A percentile compares a stretch with the other conserved stretches of the same genome.
These are phyloP conservation scores for Nicotiana otophora DNA, from an alignment of 257 asterid species.

Conservation along the genomic window DNA sequence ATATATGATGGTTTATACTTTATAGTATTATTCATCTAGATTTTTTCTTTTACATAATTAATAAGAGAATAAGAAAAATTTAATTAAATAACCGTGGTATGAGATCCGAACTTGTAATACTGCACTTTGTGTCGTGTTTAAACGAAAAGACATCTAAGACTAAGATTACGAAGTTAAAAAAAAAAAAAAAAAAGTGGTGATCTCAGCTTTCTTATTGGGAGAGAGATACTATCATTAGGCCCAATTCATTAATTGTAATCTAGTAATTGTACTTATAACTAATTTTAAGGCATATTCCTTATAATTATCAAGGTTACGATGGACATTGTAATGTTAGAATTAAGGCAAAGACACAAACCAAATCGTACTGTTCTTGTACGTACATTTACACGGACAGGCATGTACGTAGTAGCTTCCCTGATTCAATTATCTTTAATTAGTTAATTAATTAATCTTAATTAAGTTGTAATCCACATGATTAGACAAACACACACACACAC, in stretches of 20 bases:
- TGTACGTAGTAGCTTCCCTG: neutral
- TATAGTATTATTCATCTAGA: neutral
- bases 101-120: neutral
- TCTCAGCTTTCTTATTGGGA: too few species aligned
- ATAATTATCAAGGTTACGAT: neutral
- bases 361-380: neutral
- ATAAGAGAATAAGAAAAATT: neutral
- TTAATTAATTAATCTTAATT: neutral
- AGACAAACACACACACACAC: neutral
- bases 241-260: too few species aligned
- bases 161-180: too few species aligned
- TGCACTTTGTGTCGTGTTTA: neutral
- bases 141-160: too few species aligned
- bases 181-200: too few species aligned
- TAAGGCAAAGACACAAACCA: neutral
- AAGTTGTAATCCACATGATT: constrained; percentile 7
- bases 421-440: neutral
- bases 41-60: neutral
- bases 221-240: too few species aligned
- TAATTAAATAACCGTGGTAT: neutral
- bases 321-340: neutral
- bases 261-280: neutral
- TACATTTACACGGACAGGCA: neutral
- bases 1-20: neutral
- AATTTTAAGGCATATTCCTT: neutral